A percentile compares a stretch with the other conserved stretches of the same genome.
Evolutionary conservation across 805 yeast species (phyloP).

Genomic region (Kluyveromyces starmeri): DNA sequence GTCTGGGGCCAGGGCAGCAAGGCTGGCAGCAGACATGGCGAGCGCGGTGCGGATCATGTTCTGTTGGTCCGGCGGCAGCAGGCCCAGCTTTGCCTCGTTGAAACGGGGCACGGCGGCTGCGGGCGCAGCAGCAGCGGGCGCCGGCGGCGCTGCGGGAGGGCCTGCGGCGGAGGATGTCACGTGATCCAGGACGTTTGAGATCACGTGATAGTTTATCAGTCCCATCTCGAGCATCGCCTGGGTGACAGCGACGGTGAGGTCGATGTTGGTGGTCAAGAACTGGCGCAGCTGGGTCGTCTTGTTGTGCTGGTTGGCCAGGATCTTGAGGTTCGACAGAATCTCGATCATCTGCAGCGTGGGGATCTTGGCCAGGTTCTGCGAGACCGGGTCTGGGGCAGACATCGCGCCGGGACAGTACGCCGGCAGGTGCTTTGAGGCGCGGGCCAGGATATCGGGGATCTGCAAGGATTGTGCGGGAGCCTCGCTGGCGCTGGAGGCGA

Average conservation of each 20-base stretch:
- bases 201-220: slow-evolving; percentile 57
- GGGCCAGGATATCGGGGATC: slow-evolving; percentile 41
- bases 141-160: slow-evolving; percentile 9
- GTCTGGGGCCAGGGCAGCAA: slow-evolving; percentile 34
- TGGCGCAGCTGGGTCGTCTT: slow-evolving; percentile 40
- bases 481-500: not conserved
- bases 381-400: slow-evolving; percentile 43
- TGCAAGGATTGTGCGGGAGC: slow-evolving; percentile 1
- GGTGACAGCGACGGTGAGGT: slow-evolving; percentile 57
- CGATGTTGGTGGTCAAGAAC: slow-evolving; percentile 44
- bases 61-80: slow-evolving; percentile 50
- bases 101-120: slow-evolving; percentile 29
- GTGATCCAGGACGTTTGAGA: slow-evolving; percentile 40
- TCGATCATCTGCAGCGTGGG: slow-evolving; percentile 68
- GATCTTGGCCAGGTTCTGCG: slow-evolving; percentile 50
- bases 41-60: slow-evolving; percentile 43
- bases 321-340: slow-evolving; percentile 56
- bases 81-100: slow-evolving; percentile 38
- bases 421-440: slow-evolving; percentile 52
- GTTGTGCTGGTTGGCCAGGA: slow-evolving; percentile 41
- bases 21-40: slow-evolving; percentile 35
- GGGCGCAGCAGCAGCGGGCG: slow-evolving; percentile 9
- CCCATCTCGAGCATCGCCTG: slow-evolving; percentile 76
- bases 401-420: slow-evolving; percentile 37
- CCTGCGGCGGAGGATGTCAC: slow-evolving; percentile 10